These are phyloP conservation scores for Entomortierella lignicola DNA, from an alignment of 192 early-diverging fungal species.

Conservation along the genomic window DNA sequence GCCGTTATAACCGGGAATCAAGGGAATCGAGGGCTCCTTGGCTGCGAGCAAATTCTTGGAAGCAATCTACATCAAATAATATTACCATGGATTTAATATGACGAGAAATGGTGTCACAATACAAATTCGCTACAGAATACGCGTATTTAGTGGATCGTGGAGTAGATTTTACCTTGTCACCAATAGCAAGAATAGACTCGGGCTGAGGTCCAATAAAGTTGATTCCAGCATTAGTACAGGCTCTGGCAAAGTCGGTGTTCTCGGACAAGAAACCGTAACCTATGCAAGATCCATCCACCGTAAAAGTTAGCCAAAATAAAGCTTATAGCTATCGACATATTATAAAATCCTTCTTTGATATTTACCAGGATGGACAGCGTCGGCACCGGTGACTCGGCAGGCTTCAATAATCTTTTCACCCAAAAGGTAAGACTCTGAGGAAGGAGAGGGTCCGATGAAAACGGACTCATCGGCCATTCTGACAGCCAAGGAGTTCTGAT, in stretches of 20 bases:
- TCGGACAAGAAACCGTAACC: conserved; percentile 74
- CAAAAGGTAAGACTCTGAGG: conserved; percentile 65
- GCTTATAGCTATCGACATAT: too few species aligned
- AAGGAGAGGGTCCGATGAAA: conserved; percentile 64
- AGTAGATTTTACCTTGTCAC: conserved; percentile 60
- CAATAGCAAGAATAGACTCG: conserved; percentile 68
- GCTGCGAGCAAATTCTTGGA: conserved; percentile 68
- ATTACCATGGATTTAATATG: not conserved
- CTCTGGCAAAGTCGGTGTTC: conserved; percentile 67
- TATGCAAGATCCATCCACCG: too few species aligned
- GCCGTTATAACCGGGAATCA: conserved; percentile 77
- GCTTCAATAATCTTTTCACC: conserved; percentile 65
- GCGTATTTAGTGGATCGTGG: not conserved
- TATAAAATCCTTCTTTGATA: too few species aligned
- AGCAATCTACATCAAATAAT: conserved; percentile 43
- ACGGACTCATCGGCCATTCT: conserved; percentile 67
- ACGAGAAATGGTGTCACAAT: not conserved
- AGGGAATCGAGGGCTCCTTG: conserved; percentile 64
- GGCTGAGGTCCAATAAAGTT: conserved; percentile 68
- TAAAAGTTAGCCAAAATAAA: too few species aligned
- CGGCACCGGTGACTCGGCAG: conserved; percentile 58
- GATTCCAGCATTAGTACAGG: conserved; percentile 60
- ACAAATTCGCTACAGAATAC: not conserved
- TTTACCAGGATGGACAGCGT: conserved; percentile 68
- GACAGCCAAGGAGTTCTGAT: conserved; percentile 63